Percentiles rank a stretch among this genome's conserved stretches.
These are phyloP conservation scores for Trichoderma brevicompactum DNA, from an alignment of 2,329 filamentous ascomycete genomes.

Conservation along the genomic window DNA sequence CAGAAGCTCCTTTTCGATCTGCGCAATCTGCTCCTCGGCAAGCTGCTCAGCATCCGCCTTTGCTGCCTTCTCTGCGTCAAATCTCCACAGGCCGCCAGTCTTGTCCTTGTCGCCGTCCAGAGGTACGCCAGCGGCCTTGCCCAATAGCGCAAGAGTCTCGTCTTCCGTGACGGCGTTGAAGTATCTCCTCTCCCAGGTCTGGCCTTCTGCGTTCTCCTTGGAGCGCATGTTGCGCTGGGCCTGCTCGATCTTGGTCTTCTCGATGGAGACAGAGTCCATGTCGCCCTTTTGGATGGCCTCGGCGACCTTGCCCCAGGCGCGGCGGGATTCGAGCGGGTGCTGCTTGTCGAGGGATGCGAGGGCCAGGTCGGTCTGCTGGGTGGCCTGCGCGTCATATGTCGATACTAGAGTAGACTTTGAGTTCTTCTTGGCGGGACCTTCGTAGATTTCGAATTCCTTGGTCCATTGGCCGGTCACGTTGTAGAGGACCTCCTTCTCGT, in stretches of 20 bases:
- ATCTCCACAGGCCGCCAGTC: conserved; percentile 65
- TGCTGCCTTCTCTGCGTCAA: conserved; percentile 54
- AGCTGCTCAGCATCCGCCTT: conserved; percentile 45
- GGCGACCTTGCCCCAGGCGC: conserved; percentile 87
- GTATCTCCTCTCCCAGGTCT: conserved; percentile 81
- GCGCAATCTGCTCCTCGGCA: conserved; percentile 46
- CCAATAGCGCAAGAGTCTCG: conserved; percentile 51
- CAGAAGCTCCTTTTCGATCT: conserved; percentile 52
- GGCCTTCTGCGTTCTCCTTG: conserved; percentile 74
- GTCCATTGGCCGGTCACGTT: conserved; percentile 92
- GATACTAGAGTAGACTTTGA: conserved; percentile 56
- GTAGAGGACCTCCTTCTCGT: conserved; percentile 76
- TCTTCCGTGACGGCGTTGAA: conserved; percentile 65
- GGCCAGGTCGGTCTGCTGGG: conserved; percentile 67
- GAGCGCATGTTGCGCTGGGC: conserved; percentile 76
- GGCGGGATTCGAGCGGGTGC: conserved; percentile 83
- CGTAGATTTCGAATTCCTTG: conserved; percentile 76
- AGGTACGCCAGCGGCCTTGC: conserved; percentile 52
- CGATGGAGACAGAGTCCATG: conserved; percentile 75
- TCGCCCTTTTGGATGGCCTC: conserved; percentile 79
- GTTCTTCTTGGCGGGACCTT: conserved; percentile 61
- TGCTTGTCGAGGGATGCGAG: conserved; percentile 77
- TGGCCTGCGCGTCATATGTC: conserved; percentile 62
- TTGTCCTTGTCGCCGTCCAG: conserved; percentile 61
- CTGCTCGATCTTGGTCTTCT: conserved; percentile 91